phyloP scores from a whole-genome alignment of 2,329 filamentous ascomycete species.

The Neofusicoccum laricinum region DNA sequence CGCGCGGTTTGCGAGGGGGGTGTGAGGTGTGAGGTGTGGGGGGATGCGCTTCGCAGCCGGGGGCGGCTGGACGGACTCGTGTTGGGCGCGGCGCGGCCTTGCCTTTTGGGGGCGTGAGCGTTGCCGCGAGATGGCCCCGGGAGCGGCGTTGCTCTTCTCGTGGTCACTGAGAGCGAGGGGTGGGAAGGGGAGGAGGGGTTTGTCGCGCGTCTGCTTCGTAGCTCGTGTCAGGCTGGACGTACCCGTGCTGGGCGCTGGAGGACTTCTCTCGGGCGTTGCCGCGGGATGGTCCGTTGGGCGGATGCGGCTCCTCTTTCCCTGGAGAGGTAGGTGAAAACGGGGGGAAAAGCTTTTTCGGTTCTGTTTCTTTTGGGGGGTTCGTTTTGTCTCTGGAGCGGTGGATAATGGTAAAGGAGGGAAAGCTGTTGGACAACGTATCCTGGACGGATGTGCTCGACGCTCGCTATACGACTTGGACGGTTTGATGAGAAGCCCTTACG shows the following conservation, averaged over 20 bases:
- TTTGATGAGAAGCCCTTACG: neutral
- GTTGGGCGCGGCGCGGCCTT: neutral
- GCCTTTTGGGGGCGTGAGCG: neutral
- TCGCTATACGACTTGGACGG: neutral
- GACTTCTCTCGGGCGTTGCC: neutral
- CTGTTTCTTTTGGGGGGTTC: neutral
- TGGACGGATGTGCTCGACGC: neutral
- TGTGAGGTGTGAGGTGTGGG: neutral
- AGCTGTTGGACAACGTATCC: too few species aligned
- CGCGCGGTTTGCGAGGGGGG: too few species aligned
- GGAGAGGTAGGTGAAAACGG: neutral
- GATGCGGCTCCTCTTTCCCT: neutral
- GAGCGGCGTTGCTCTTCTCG: neutral
- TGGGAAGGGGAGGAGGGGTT: neutral
- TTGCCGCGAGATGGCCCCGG: conserved; percentile 4
- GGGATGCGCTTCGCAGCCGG: neutral
- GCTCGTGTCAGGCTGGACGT: neutral
- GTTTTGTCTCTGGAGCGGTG: neutral
- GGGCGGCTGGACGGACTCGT: neutral
- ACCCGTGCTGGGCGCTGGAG: neutral
- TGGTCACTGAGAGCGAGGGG: too few species aligned
- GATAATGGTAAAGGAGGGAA: neutral
- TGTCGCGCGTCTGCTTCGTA: neutral
- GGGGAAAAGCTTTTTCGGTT: neutral
- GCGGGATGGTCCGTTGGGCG: neutral